Evolutionary conservation across 1,284 basidiomycete species (phyloP), one percentile per base, ranked within the genome.

Genomic region (Leccinum proximum): DNA sequence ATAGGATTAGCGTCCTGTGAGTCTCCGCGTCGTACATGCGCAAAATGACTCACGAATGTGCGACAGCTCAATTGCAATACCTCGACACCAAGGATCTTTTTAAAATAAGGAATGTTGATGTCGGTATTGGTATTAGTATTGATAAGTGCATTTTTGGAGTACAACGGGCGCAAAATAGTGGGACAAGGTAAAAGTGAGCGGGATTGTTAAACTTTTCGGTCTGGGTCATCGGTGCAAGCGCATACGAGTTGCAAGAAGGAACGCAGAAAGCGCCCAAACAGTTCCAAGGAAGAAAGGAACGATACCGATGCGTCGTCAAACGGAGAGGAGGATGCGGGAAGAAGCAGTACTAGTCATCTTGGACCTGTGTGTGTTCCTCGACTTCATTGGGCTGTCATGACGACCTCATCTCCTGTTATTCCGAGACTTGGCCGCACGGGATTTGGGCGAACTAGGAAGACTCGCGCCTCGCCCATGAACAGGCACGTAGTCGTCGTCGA

Each of bases 401-500:
- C 18, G 18, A 53, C 22, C 56, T 67, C 42, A 78, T 67, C 69
- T 70, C 60, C 77, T 68, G 62, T 53, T 53, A n/a, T 69, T 78
- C 59, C 76, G 76, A 57, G 77, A 76, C 62, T 78, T 77, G 64
- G 76, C 75, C 59, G 30, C 37, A 6, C 75, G 77, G 1, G 68
- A 67, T 64, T 75, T 73, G 4, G 75, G 72, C n/a, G 66, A 48
- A n/a, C 64, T 69, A 8, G 76, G 76, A n/a, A 72, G 64, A 67
- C 72, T 70, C 5, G 89, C 87, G 33, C 88, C 91, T 45, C 89
- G 81, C 5, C 92, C 92, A 72, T 94, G 91, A n/a, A 81, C 77
- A 30, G 92, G 92, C 35, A 83, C 79, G 72, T 92, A 95, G 66
- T 88, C 85, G 2, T 84, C 79, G 73, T 96, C 94, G 22, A 92